Evolutionary conservation across 192 early-diverging fungal genomes (phyloP), one percentile per base, ranked within the genome.

Genomic region (Coemansia umbellata): DNA sequence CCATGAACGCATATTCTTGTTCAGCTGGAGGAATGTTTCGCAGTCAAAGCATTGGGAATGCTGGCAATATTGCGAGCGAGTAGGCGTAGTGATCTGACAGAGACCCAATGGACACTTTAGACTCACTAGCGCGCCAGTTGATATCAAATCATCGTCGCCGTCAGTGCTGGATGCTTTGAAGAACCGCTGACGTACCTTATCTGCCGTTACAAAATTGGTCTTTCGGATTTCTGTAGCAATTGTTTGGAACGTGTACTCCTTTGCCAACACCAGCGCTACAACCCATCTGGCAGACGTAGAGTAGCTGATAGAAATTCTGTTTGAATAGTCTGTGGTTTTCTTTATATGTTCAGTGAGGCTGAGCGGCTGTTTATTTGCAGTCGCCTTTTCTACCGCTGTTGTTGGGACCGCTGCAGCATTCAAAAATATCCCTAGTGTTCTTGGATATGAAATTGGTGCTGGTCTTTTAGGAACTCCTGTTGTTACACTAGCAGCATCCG

Each of bases 31-130:
- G 53, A 86, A 91, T 1, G 81, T 84, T 5, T 72, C 79, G 11
- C 73, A 79, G 49, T 93, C 91, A 69, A 91, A 93, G 62, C 91
- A 93, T 61, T 93, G 89, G n/a, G 87, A 42, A 58, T 93, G 91
- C 31, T 80, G 54, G 53, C 91, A 93, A 8, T 66, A 58, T 11
- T 47, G 63, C 1, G 87, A 81, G 24, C 86, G 81, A 5, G 66
- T 74, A 0, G 91, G 89, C 15, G 73, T 59, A 0, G 47, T 67
- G 31, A 93, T 91, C 7, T 88, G 82, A 13, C 78, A 80, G 27
- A 83, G 81, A 9, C 87, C 76, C 63, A 90, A 80, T 13, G 89
- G 89, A 44, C 85, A 87, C 51, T 84, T 91, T 21, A 89, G 74
- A 8, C 85, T 85, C 0, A 91, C 56, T 11, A 82, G 76, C 31